Base-by-base conservation (phyloP, 257 asterid species). In the Haberlea rhodopensis region DNA sequence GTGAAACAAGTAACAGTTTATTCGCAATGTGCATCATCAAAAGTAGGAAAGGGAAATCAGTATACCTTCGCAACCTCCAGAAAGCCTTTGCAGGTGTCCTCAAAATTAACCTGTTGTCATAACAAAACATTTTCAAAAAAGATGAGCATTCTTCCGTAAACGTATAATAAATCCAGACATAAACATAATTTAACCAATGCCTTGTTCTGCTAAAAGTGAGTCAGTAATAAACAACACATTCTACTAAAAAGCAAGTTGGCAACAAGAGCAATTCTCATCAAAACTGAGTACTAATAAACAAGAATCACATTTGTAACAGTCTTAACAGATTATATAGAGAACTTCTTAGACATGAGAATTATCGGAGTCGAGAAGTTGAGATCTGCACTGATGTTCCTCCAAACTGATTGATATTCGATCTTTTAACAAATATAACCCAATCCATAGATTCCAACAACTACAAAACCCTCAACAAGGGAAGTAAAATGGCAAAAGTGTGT, bases 71-170 rank as follows among this genome's bases (percentile, higher is more conserved):
- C 96, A 72, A 94, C 89, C 80, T 86, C 91, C 72, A 90, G 86
- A 78, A 94, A 94, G 60, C 99, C 97, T 81, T 94, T 94, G 87
- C 99, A 90, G n/a, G 97, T 87, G 71, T 94, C 99, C 81, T 94
- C 99, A 79, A 94, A 94, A 81, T 83, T 90, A 74, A 87, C 92
- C 99, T 94, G 88, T 46, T 48, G 45, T 70, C 53, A 66, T 25
- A 28, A 66, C 69, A 55, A 71, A 70, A 68, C 66, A 32, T 23
- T 25, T 69, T 40, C 57, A 71, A 51, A 68, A n/a, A 51, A 64
- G 62, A 73, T 63, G 40, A 68, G 49, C 66, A 57, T 55, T 66
- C 65, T 59, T 54, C 32, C 18, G 63, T 46, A 49, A 34, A 9
- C 15, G 40, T 34, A 53, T 40, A 16, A 49, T n/a, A 40, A 63